Evolutionary conservation across 441 rosid species (phyloP), one percentile per base, ranked within the genome.

Genomic region (Jatropha podagrica): DNA sequence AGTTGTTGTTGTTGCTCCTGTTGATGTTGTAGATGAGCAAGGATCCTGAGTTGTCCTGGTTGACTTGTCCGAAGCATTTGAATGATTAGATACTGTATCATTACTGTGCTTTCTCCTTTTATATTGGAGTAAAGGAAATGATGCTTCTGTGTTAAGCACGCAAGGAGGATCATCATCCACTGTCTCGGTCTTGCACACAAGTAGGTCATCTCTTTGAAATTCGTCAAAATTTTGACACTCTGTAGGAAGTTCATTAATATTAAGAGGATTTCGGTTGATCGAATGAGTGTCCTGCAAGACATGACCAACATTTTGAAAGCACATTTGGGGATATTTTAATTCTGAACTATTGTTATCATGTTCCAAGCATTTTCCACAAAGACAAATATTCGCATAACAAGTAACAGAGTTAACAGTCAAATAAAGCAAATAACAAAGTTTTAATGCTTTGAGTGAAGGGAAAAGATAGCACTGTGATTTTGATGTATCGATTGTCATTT

Each of bases 1-100:
- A 15, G 74, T 32, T 41, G 69, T 69, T 17, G 78, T 41, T 69
- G 82, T 80, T 9, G 83, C 78, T 75, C 88, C 88, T 40, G 96
- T 85, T 23, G 90, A 88, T 74, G 87, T 88, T 49, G 94, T 88
- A 59, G 97, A 93, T 13, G 95, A 91, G 77, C 88, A 85, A 49
- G 82, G 91, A 71, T 87, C 93, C 59, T 86, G 93, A 78, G 83
- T 77, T 68, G 85, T 85, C 83, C 85, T 83, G 42, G 82, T 84
- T 65, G 97, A 90, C 79, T 84, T 83, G 71, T 89, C 90, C 0
- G 92, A 83, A 75, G 52, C 83, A 68, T 78, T 85, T 41, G 91
- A 81, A 78, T 67, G 80, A 70, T 81, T 88, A 14, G 78, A 76
- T 64, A 81, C 79, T 10, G 82, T 69, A 44, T 95, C 96, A n/a